Base-by-base conservation (phyloP, 306 rosid genomes). In the Mucuna pruriens region DNA sequence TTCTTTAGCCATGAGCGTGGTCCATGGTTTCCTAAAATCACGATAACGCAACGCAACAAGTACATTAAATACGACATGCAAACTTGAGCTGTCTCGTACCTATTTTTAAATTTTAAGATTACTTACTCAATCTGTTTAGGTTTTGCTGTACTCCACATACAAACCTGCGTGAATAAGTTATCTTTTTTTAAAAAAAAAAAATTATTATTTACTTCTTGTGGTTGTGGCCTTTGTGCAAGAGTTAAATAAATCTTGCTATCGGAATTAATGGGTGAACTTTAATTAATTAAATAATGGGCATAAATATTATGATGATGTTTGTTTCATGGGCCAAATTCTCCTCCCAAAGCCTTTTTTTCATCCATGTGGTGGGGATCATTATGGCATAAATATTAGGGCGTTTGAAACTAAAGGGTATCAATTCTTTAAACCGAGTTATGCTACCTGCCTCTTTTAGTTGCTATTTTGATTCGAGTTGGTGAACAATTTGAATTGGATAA, bases 1-100 rank as follows among this genome's bases (percentile, higher is more conserved):
- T 23, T 58, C 34, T 16, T 69, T 4, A 52, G 31, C 70, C 26
- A 54, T 63, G 11, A 65, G 49, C 1, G 76, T 80, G 82, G 81
- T 22, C 75, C 83, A 40, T 1, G 0, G 4, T 71, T 77, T 52
- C 76, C 72, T 66, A 64, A 73, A 78, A 65, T 73, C 72, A 72
- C 38, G 54, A 57, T 31, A 75, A 61, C 22, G 7, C 68, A 61
- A 61, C 11, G 4, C 66, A 60, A 25, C 34, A 6, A 52, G 33
- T 15, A 75, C 23, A 78, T 78, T 33, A 76, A 60, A 67, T 34
- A 60, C 61, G 63, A 76, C 39, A 49, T 12, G 23, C 29, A 9
- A 73, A 58, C 8, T 52, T 67, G 74, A 70, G 46, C 70, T 42
- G 44, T 68, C 48, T 22, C 60, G 22, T 16, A 62, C 64, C 71